Evolutionary conservation across 2,329 filamentous ascomycete genomes (phyloP).

Genomic region (Trichoderma sp.): DNA sequence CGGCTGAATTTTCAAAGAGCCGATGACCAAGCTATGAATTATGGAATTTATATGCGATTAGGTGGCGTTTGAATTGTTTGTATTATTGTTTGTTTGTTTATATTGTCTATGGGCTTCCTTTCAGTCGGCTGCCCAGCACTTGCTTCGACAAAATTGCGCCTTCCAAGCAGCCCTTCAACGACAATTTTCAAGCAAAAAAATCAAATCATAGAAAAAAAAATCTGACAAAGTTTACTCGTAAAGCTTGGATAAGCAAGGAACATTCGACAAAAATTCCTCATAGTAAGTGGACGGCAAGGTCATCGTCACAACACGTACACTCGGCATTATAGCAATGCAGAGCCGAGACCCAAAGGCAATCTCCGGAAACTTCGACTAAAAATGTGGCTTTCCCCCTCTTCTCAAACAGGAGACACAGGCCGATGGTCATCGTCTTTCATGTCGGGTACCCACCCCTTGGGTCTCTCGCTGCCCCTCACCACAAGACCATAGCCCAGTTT

Average conservation of each 20-base stretch:
- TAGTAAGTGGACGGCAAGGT: neutral
- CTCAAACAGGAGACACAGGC: constrained; percentile 38
- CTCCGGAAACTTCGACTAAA: neutral
- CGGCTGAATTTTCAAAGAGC: neutral
- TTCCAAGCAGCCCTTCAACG: neutral
- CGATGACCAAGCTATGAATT: neutral
- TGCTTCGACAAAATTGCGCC: neutral
- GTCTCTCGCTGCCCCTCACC: constrained; percentile 84
- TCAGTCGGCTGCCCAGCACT: neutral
- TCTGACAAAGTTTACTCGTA: neutral
- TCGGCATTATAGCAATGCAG: neutral
- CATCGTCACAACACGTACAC: neutral
- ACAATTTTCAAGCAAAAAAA: neutral
- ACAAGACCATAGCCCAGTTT: constrained; percentile 83
- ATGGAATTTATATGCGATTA: neutral
- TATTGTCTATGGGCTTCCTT: no score
- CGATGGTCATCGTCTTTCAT: constrained; percentile 48
- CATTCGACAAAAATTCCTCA: neutral
- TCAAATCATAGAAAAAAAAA: neutral
- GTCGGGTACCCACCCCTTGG: constrained; percentile 91
- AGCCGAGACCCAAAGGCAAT: neutral
- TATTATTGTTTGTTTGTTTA: neutral
- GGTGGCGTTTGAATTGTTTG: neutral
- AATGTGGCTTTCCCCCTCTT: no score
- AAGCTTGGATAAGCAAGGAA: neutral